Evolutionary conservation across 306 rosid genomes (phyloP), one percentile per base, ranked within the genome.

Genomic region (Benincasa hispida): DNA sequence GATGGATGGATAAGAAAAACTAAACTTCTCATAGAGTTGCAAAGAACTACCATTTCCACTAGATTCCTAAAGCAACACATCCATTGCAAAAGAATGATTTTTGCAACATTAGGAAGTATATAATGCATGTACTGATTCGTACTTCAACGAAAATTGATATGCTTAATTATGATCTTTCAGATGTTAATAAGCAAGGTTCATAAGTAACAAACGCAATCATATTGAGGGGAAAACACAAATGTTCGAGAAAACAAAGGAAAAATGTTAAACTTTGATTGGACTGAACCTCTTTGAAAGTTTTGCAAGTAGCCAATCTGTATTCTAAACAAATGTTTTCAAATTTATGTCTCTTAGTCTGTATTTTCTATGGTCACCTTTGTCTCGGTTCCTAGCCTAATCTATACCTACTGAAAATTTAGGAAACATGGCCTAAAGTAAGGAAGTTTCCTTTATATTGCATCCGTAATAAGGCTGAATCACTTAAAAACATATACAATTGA

Each of bases 21-120:
- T 85, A 27, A 94, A 85, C 78, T 91, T 85, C 90, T 94, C 91
- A 82, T 88, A 91, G 41, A 94, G 91, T 82, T 84, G 96, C 80
- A 90, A 87, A 58, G 86, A 76, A 74, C 82, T 81, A 51, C 85
- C 88, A 81, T 79, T 84, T 28, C 82, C 67, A 72, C 82, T 82
- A 75, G 86, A n/a, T n/a, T n/a, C n/a, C n/a, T n/a, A n/a, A n/a
- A n/a, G n/a, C n/a, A n/a, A n/a, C n/a, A n/a, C n/a, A n/a, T n/a
- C n/a, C n/a, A n/a, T n/a, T n/a, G n/a, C n/a, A n/a, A n/a, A n/a
- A n/a, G n/a, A n/a, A n/a, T n/a, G n/a, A n/a, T n/a, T n/a, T n/a
- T n/a, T n/a, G n/a, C n/a, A n/a, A n/a, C n/a, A n/a, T n/a, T n/a
- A n/a, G n/a, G n/a, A n/a, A n/a, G n/a, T n/a, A n/a, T n/a, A n/a